Percentiles rank a stretch among this genome's conserved stretches.
Conservation (phyloP, 2,329 filamentous ascomycete species). For the Boeremia lycopersici region DNA sequence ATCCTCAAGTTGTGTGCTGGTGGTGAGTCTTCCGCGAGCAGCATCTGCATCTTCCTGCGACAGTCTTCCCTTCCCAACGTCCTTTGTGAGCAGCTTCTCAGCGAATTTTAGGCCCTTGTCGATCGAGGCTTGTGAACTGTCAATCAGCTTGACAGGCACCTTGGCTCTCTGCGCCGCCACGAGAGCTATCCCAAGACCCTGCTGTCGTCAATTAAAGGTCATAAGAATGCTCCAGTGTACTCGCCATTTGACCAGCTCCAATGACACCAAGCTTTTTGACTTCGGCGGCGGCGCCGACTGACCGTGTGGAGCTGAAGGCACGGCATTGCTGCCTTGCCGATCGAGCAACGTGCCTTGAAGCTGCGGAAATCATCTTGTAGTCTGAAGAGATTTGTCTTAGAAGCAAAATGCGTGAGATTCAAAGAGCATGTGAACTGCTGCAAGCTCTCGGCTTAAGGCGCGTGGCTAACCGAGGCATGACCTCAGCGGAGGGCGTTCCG, state of each 20-base stretch:
- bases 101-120: slow-evolving; percentile 91
- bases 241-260: slow-evolving; percentile 94
- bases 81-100: slow-evolving; percentile 91
- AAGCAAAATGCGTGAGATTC: background rate
- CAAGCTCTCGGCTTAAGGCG: slow-evolving; percentile 11
- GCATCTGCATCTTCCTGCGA: slow-evolving; percentile 80
- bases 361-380: slow-evolving; percentile 41
- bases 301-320: slow-evolving; percentile 71
- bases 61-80: slow-evolving; percentile 85
- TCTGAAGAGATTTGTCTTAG: background rate
- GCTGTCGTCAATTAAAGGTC: slow-evolving; percentile 26
- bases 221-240: slow-evolving; percentile 24
- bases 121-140: slow-evolving; percentile 81
- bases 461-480: slow-evolving; percentile 17
- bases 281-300: slow-evolving; percentile 65
- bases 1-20: slow-evolving; percentile 75
- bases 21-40: slow-evolving; percentile 70
- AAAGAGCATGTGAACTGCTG: slow-evolving; percentile 26
- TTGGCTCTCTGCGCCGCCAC: slow-evolving; percentile 85
- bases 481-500: slow-evolving; percentile 10
- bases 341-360: slow-evolving; percentile 36
- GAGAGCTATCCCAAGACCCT: slow-evolving; percentile 95
- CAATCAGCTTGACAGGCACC: slow-evolving; percentile 84
- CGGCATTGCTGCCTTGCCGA: slow-evolving; percentile 45
- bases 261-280: slow-evolving; percentile 90